Percentiles rank a stretch among this genome's conserved stretches.
These are phyloP conservation scores for Fusarium sp. DNA, from an alignment of 2,329 filamentous ascomycete species.

Conservation along the genomic window DNA sequence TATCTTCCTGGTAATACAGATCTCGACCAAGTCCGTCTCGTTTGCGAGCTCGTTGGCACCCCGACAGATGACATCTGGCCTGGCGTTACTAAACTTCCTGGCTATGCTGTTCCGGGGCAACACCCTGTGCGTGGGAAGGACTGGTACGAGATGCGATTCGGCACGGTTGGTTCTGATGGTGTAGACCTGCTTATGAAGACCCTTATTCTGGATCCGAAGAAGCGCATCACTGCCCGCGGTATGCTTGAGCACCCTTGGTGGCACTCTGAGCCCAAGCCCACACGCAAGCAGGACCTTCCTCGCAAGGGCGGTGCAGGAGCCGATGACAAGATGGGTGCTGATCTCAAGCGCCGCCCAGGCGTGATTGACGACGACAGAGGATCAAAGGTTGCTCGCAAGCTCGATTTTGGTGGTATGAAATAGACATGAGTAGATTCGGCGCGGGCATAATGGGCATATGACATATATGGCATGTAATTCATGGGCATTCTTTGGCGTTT, in stretches of 20 bases:
- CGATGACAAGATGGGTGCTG: constrained; percentile 80
- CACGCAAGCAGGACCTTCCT: constrained; percentile 83
- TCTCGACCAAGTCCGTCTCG: constrained; percentile 85
- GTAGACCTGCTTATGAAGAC: constrained; percentile 91
- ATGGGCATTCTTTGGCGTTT: constrained; percentile 32
- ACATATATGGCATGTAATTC: constrained; percentile 8
- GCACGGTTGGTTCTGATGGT: constrained; percentile 81
- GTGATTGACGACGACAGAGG: constrained; percentile 74
- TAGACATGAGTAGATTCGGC: not conserved
- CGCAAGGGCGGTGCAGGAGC: constrained; percentile 78
- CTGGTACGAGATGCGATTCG: constrained; percentile 81
- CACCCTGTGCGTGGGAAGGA: constrained; percentile 73
- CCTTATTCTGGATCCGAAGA: constrained; percentile 85
- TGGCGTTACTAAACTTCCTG: constrained; percentile 82
- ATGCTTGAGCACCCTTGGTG: constrained; percentile 89
- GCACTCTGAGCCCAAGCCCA: constrained; percentile 84
- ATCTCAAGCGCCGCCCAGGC: constrained; percentile 78
- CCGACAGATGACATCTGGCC: constrained; percentile 97
- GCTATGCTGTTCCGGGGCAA: constrained; percentile 78
- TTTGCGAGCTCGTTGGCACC: constrained; percentile 86
- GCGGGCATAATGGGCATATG: not conserved
- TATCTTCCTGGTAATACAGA: constrained; percentile 88
- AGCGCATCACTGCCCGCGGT: constrained; percentile 79
- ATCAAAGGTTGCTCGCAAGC: constrained; percentile 82
- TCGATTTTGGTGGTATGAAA: constrained; percentile 74